These are phyloP conservation scores for Leccinum fallax DNA, from an alignment of 1,284 basidiomycete species.

Conservation along the genomic window DNA sequence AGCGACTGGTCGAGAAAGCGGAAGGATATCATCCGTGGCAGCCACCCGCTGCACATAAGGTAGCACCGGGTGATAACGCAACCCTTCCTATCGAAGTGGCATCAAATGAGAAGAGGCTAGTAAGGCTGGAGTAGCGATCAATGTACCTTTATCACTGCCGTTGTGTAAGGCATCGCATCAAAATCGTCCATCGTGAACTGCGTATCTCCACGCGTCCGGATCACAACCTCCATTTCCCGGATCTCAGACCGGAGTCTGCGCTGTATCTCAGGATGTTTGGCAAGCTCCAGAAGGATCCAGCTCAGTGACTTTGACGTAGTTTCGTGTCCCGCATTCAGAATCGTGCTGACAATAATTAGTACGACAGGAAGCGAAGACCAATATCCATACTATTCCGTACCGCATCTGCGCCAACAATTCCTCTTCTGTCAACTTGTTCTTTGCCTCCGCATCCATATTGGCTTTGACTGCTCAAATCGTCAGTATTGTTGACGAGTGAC, in stretches of 20 bases:
- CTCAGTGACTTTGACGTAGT: constrained; percentile 48
- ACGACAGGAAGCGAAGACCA: neutral
- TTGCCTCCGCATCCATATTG: constrained; percentile 49
- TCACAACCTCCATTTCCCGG: constrained; percentile 32
- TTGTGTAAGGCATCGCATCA: constrained; percentile 53
- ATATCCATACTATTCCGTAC: constrained; percentile 24
- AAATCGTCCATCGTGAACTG: constrained; percentile 48
- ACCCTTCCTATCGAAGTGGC: constrained; percentile 36
- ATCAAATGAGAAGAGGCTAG: neutral
- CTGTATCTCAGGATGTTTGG: constrained; percentile 42
- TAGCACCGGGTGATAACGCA: constrained; percentile 41
- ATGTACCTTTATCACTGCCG: constrained; percentile 54
- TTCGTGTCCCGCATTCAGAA: constrained; percentile 53
- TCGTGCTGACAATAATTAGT: constrained; percentile 30
- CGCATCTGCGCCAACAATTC: constrained; percentile 59
- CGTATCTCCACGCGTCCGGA: constrained; percentile 42
- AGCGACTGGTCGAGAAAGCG: constrained; percentile 32
- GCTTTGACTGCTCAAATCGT: constrained; percentile 47
- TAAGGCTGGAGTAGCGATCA: too few species aligned
- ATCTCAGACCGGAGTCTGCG: constrained; percentile 45
- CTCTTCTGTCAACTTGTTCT: constrained; percentile 46
- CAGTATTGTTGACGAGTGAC: constrained; percentile 29
- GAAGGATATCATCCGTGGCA: neutral
- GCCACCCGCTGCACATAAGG: constrained; percentile 40
- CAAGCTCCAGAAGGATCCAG: constrained; percentile 47